These are phyloP conservation scores for Penicillium cataractarum DNA, from an alignment of 495 filamentous ascomycete genomes.

Conservation along the genomic window DNA sequence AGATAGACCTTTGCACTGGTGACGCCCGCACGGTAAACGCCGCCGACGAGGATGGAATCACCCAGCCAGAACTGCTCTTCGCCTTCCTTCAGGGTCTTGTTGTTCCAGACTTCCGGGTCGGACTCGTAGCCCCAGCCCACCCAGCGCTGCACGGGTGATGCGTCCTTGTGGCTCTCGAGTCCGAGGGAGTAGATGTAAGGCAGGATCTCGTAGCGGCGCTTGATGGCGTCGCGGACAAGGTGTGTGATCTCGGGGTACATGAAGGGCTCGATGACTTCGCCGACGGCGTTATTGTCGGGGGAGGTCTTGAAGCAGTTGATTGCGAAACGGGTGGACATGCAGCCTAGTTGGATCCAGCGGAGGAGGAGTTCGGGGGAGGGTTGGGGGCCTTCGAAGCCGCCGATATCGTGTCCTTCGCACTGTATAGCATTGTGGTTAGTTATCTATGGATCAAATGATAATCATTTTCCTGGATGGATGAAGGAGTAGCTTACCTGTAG, in stretches of 20 bases:
- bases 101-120: conserved; percentile 65
- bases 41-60: conserved; percentile 64
- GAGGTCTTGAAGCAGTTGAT: conserved; percentile 79
- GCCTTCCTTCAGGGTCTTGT: conserved; percentile 53
- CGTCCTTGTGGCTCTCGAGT: conserved; percentile 59
- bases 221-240: conserved; percentile 62
- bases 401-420: conserved; percentile 72
- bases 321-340: conserved; percentile 68
- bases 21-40: conserved; percentile 63
- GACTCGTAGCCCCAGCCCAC: conserved; percentile 68
- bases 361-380: conserved; percentile 69
- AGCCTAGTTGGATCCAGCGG: conserved; percentile 70
- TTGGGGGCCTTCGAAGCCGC: conserved; percentile 71
- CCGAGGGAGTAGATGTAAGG: conserved; percentile 69
- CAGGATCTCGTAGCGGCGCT: conserved; percentile 68
- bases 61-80: conserved; percentile 75
- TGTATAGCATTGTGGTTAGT: conserved; percentile 23
- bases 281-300: conserved; percentile 58
- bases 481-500: conserved; percentile 29
- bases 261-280: conserved; percentile 73
- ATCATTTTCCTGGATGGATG: background rate
- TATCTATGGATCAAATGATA: background rate
- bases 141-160: conserved; percentile 67
- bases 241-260: conserved; percentile 68
- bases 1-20: conserved; percentile 60